A percentile compares a stretch with the other conserved stretches of the same genome.
These are phyloP conservation scores for Apiospora kogelbergensis DNA, from an alignment of 2,329 filamentous ascomycete species.

Conservation along the genomic window DNA sequence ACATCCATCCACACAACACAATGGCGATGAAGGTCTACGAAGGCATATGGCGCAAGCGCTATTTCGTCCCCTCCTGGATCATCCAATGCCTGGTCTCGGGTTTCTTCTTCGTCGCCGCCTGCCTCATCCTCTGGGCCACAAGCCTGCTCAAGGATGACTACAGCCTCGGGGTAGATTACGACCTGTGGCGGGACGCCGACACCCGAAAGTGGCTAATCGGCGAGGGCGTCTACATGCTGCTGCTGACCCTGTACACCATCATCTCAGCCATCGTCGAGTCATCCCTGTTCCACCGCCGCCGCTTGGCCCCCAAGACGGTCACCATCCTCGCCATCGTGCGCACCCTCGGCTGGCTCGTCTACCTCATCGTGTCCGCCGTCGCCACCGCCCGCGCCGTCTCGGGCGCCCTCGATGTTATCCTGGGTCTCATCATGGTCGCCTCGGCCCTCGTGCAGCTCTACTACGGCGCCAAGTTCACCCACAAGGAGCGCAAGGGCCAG, in stretches of 20 bases:
- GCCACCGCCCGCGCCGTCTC: constrained; percentile 8
- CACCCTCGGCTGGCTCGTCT: constrained; percentile 18
- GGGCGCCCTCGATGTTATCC: constrained; percentile 13
- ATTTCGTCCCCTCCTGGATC: constrained; percentile 20
- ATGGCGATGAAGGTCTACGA: constrained; percentile 13
- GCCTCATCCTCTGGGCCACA: constrained; percentile 11
- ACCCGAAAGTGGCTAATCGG: constrained; percentile 10
- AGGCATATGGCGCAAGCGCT: constrained; percentile 20
- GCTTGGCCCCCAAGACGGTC: constrained; percentile 18
- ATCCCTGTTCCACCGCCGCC: constrained; percentile 14
- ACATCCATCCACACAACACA: neutral
- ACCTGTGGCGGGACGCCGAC: too few relatives aligned
- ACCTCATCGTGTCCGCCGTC: constrained; percentile 16
- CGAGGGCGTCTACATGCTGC: constrained; percentile 14
- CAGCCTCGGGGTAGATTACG: neutral
- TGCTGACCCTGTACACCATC: constrained; percentile 16
- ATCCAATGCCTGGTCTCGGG: constrained; percentile 15
- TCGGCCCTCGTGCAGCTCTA: constrained; percentile 16
- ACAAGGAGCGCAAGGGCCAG: constrained; percentile 16
- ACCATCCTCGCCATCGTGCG: constrained; percentile 17
- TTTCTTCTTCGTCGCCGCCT: constrained; percentile 14
- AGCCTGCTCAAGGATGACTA: neutral
- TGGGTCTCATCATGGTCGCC: constrained; percentile 14
- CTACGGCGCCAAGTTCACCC: constrained; percentile 16
- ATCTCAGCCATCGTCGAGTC: constrained; percentile 17